Evolutionary conservation across 192 early-diverging fungal species (phyloP).

Genomic region (Gryganskiella cystojenkinii): DNA sequence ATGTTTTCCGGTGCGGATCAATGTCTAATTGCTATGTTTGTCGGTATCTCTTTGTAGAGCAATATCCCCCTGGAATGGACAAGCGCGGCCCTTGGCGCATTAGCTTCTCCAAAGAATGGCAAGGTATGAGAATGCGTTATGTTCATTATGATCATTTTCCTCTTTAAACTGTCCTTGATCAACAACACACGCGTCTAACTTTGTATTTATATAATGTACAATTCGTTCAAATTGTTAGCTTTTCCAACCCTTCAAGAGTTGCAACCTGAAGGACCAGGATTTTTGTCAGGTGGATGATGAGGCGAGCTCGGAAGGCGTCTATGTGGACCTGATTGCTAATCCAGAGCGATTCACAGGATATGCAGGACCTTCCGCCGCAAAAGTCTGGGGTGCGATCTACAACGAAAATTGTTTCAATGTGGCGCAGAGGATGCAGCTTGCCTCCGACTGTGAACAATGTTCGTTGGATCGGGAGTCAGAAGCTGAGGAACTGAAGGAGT

Average conservation of each 20-base stretch:
- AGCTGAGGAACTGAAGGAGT: constrained; percentile 50
- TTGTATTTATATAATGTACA: not conserved
- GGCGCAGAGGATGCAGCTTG: constrained; percentile 63
- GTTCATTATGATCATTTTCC: too few species aligned
- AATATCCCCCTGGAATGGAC: constrained; percentile 61
- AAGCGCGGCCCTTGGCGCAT: constrained; percentile 72
- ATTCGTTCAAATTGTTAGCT: constrained; percentile 50
- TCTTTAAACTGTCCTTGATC: too few species aligned
- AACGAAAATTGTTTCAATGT: constrained; percentile 95
- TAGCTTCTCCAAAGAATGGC: constrained; percentile 73
- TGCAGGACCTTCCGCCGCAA: constrained; percentile 84
- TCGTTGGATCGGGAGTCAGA: constrained; percentile 53
- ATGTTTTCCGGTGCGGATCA: too few species aligned
- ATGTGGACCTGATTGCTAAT: constrained; percentile 89
- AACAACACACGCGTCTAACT: not conserved
- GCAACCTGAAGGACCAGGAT: constrained; percentile 79
- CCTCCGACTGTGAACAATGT: constrained; percentile 53
- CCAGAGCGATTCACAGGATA: constrained; percentile 98
- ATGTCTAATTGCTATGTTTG: not conserved
- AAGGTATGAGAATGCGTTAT: constrained; percentile 47
- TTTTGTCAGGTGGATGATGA: constrained; percentile 93
- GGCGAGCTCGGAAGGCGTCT: constrained; percentile 73
- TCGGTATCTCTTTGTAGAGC: constrained; percentile 37
- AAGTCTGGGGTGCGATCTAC: constrained; percentile 95
- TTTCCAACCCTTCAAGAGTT: constrained; percentile 64